Conservation (phyloP, 345 rosid genomes). For the Eutrema japonicum region DNA sequence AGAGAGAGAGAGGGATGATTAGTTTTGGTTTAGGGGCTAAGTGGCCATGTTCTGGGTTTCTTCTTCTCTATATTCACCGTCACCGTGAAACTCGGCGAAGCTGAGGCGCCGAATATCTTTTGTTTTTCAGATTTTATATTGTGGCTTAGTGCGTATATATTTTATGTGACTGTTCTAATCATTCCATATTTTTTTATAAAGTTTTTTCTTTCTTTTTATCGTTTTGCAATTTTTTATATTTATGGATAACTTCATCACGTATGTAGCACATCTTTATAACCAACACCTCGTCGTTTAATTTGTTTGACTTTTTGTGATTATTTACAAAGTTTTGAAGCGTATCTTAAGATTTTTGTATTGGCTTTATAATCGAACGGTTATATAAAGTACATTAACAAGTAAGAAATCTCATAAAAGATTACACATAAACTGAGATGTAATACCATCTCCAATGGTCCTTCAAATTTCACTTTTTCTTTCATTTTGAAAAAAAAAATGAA, state of each 20-base stretch:
- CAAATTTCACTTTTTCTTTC: too few species aligned
- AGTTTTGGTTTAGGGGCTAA: neutral
- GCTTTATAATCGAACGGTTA: too few species aligned
- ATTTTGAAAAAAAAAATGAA: too few species aligned
- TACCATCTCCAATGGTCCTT: too few species aligned
- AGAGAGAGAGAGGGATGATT: neutral
- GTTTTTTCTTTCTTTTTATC: neutral
- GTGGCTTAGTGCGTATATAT: constrained; percentile 2
- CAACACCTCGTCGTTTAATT: neutral
- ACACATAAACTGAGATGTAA: too few species aligned
- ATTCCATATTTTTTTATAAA: neutral
- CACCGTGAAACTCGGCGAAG: constrained; percentile 30
- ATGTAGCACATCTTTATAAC: neutral
- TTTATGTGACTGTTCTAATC: constrained; percentile 29
- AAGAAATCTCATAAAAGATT: too few species aligned
- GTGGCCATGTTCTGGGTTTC: constrained; percentile 29
- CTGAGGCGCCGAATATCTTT: constrained; percentile 28
- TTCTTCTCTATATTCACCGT: constrained; percentile 27
- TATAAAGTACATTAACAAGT: too few species aligned
- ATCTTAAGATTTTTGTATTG: too few species aligned
- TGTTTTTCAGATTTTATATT: constrained; percentile 8
- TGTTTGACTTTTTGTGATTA: too few species aligned
- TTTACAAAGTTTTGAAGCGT: too few species aligned
- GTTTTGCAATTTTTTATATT: neutral
- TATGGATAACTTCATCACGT: constrained; percentile 6